These are phyloP conservation scores for Wallacemonas sp. DNA, from an alignment of 208 protist genomes.

Conservation along the genomic window DNA sequence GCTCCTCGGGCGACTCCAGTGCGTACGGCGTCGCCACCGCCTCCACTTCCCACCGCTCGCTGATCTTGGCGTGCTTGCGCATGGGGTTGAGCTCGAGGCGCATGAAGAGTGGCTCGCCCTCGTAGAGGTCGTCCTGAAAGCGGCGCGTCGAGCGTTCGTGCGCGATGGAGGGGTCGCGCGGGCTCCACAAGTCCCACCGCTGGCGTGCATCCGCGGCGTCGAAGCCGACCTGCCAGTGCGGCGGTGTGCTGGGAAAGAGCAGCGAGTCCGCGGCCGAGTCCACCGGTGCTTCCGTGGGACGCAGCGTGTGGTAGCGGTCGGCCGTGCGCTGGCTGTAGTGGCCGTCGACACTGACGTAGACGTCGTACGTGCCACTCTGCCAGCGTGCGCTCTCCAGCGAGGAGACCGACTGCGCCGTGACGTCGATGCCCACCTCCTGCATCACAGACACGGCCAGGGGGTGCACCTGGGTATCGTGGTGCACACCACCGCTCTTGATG, in stretches of 20 bases:
- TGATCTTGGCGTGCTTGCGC: constrained; percentile 44
- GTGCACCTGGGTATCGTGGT: constrained; percentile 54
- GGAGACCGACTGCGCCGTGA: constrained; percentile 45
- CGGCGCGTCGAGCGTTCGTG: constrained; percentile 77
- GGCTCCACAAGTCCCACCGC: constrained; percentile 79
- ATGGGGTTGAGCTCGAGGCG: constrained; percentile 35
- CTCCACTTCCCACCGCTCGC: constrained; percentile 77
- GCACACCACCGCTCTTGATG: constrained; percentile 71
- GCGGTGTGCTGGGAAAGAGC: constrained; percentile 57
- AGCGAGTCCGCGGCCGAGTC: constrained; percentile 32
- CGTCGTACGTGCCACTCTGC: constrained; percentile 80
- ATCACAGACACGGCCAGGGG: constrained; percentile 66
- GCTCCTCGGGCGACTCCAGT: constrained; percentile 50
- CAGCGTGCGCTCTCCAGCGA: constrained; percentile 60
- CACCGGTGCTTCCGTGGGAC: not conserved
- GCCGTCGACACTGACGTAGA: constrained; percentile 81
- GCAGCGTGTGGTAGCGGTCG: constrained; percentile 45
- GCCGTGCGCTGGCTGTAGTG: constrained; percentile 41
- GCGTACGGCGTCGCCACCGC: constrained; percentile 52
- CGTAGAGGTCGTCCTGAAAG: constrained; percentile 88
- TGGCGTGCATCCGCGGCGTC: constrained; percentile 70
- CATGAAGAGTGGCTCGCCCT: constrained; percentile 88
- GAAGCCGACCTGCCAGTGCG: constrained; percentile 70
- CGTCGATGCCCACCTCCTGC: constrained; percentile 54
- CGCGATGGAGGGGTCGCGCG: constrained; percentile 81